Evolutionary conservation across 208 protist genomes (phyloP).

Genomic region (Leishmania martiniquensis): DNA sequence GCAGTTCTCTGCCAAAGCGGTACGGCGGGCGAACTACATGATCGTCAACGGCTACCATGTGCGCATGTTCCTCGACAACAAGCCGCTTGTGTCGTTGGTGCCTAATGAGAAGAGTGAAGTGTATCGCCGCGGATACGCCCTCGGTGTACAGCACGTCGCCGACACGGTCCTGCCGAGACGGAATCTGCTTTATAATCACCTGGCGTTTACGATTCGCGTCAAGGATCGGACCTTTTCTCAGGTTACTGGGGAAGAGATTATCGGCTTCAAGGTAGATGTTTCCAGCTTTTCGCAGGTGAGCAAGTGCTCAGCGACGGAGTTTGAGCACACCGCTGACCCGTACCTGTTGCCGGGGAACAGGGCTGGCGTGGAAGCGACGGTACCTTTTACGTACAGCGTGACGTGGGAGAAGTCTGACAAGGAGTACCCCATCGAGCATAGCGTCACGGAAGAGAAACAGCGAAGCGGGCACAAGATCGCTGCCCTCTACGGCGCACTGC

Average conservation of each 20-base stretch:
- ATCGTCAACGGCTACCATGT: constrained; percentile 56
- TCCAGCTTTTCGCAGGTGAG: constrained; percentile 9
- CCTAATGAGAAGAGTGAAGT: background rate
- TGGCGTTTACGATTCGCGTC: constrained; percentile 59
- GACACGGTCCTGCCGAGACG: background rate
- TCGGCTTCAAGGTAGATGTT: constrained; percentile 57
- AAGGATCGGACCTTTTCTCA: constrained; percentile 10
- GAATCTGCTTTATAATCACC: constrained; percentile 60
- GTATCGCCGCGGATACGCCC: constrained; percentile 34
- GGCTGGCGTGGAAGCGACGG: background rate
- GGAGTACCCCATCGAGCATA: constrained; percentile 8
- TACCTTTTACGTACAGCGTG: constrained; percentile 36
- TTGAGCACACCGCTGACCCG: background rate
- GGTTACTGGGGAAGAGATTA: constrained; percentile 34
- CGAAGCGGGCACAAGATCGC: constrained; percentile 27
- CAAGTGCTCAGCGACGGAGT: constrained; percentile 1
- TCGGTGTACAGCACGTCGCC: constrained; percentile 17
- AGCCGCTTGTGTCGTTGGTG: constrained; percentile 44
- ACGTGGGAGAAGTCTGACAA: constrained; percentile 19
- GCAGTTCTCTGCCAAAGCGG: constrained; percentile 24
- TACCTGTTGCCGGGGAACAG: background rate
- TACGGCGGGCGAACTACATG: constrained; percentile 35
- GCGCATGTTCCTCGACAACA: constrained; percentile 71
- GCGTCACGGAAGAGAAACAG: constrained; percentile 3
- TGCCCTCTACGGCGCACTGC: constrained; percentile 24